Conservation (phyloP, 148 eudicot genomes). For the Silene conica region DNA sequence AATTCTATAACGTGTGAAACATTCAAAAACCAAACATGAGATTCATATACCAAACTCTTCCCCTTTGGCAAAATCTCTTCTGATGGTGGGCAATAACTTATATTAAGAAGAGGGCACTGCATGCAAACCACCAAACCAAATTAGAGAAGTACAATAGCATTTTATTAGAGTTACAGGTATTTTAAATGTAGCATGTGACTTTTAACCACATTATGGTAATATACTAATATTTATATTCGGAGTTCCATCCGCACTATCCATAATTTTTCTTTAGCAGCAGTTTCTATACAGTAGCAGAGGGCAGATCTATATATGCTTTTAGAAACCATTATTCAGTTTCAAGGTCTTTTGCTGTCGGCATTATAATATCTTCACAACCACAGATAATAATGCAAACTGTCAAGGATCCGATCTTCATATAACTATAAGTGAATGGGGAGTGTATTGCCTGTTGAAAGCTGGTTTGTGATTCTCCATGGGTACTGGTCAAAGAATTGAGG, state of each 20-base stretch:
- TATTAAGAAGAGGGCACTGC: constrained; percentile 78
- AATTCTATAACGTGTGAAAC: background rate
- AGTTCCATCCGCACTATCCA: background rate
- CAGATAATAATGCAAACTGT: background rate
- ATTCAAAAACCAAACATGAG: constrained; percentile 2
- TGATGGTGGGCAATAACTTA: constrained; percentile 75
- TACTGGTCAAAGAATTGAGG: constrained; percentile 38
- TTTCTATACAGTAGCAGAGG: background rate
- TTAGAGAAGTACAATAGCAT: constrained; percentile 9
- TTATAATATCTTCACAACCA: background rate
- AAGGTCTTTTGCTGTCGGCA: background rate
- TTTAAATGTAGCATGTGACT: constrained; percentile 1
- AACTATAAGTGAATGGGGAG: constrained; percentile 1
- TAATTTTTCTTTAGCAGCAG: background rate
- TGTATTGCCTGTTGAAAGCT: constrained; percentile 69
- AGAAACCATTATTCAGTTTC: background rate
- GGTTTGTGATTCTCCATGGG: constrained; percentile 30
- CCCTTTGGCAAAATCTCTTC: constrained; percentile 50
- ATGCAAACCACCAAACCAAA: constrained; percentile 23
- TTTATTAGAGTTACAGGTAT: constrained; percentile 6
- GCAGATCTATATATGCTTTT: background rate
- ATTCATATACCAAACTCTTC: constrained; percentile 49
- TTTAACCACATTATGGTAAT: background rate
- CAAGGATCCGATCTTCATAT: constrained; percentile 9
- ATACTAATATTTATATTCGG: background rate